A percentile compares a stretch with the other conserved stretches of the same genome.
Evolutionary conservation across 2,329 filamentous ascomycete genomes (phyloP).

Genomic region (Falciphora oryzae): DNA sequence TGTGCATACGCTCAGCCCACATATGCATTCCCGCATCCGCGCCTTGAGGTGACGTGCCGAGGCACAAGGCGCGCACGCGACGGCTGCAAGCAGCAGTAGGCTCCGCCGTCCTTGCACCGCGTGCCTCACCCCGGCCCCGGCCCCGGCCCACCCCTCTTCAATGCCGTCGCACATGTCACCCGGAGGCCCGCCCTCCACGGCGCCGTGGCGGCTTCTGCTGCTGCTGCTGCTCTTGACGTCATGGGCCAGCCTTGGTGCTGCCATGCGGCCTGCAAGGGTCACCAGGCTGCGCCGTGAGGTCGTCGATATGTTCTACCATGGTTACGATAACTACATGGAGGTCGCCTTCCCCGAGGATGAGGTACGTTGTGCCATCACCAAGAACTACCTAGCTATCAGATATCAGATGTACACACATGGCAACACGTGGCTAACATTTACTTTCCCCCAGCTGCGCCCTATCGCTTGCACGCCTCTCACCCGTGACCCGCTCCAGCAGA

Average conservation of each 20-base stretch:
- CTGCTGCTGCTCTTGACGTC: slow-evolving; percentile 29
- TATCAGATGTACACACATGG: not conserved
- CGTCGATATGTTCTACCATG: slow-evolving; percentile 89
- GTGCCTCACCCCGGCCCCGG: slow-evolving; percentile 4
- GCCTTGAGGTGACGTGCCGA: not conserved
- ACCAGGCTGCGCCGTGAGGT: slow-evolving; percentile 53
- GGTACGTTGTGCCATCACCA: slow-evolving; percentile 34
- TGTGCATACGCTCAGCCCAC: not conserved
- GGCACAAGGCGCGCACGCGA: not conserved
- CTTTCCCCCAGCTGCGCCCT: slow-evolving; percentile 61
- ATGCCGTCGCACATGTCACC: not conserved
- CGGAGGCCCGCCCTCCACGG: not conserved
- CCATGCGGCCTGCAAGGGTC: slow-evolving; percentile 52
- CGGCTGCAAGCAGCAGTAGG: not conserved
- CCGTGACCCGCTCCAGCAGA: slow-evolving; percentile 72
- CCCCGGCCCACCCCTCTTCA: not conserved
- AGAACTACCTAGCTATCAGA: not conserved
- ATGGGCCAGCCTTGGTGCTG: slow-evolving; percentile 33
- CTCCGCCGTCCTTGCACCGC: slow-evolving; percentile 9
- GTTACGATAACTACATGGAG: slow-evolving; percentile 89
- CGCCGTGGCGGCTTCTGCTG: slow-evolving; percentile 20
- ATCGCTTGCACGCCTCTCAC: slow-evolving; percentile 79
- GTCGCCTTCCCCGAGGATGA: slow-evolving; percentile 96
- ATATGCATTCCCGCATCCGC: not conserved
- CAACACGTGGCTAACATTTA: not conserved